Conservation (phyloP, 768 basidiomycete genomes). For the Tephrocybe sp. region DNA sequence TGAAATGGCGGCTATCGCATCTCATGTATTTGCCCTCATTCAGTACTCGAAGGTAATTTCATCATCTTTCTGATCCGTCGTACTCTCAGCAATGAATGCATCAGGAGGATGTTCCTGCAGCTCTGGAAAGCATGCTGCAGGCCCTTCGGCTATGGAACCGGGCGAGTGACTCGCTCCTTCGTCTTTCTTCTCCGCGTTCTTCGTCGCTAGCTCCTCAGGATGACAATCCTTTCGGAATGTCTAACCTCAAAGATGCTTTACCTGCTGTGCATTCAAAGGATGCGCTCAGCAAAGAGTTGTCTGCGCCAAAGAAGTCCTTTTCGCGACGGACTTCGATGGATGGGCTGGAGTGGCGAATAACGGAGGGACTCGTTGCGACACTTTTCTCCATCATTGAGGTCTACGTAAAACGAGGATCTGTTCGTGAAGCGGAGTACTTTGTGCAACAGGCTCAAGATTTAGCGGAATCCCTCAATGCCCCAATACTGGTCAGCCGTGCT, state of each 20-base stretch:
- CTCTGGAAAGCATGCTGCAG: conserved; percentile 61
- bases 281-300: conserved; percentile 3
- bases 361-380: conserved; percentile 67
- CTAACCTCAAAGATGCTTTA: conserved; percentile 41
- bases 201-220: conserved; percentile 24
- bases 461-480: conserved; percentile 65
- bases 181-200: conserved; percentile 45
- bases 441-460: conserved; percentile 75
- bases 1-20: conserved; percentile 73
- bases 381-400: conserved; percentile 64
- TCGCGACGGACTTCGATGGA: conserved; percentile 40
- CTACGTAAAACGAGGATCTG: conserved; percentile 75
- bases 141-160: conserved; percentile 81
- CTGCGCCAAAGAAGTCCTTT: conserved; percentile 25
- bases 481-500: conserved; percentile 64
- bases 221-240: conserved; percentile 64
- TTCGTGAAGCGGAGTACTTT: conserved; percentile 85
- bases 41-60: conserved; percentile 59
- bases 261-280: conserved; percentile 25
- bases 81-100: conserved; percentile 1
- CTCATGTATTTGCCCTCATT: conserved; percentile 66
- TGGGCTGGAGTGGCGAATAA: conserved; percentile 73
- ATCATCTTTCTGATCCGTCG: background rate
- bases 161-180: conserved; percentile 66
- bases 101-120: conserved; percentile 61